Base-by-base conservation (phyloP, 1,284 basidiomycete species). In the Acaromyces ingoldii region DNA sequence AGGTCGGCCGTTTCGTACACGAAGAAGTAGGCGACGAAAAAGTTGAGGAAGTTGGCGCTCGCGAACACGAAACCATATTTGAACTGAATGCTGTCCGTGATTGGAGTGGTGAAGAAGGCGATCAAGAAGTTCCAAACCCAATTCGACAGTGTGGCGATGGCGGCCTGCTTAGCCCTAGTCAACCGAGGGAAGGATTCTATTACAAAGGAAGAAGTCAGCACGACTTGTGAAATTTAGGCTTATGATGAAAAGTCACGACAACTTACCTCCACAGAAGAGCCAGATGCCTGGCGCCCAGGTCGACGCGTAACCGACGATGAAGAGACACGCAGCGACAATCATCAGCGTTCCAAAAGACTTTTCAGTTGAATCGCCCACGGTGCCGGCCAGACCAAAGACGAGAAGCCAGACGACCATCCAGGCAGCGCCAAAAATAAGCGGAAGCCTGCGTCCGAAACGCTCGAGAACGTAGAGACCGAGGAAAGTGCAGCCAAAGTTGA, bases 251-350 rank as follows among this genome's bases (percentile, higher is more conserved):
- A n/a, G n/a, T 34, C 33, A 19, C 19, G 33, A 19, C 13, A 13
- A 13, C 19, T n/a, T 34, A 28, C 25, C n/a, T 30, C 28, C 17
- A 45, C 42, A 28, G 51, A 68, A 61, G 36, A 70, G 54, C 72
- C 72, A 75, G 19, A 70, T 65, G 39, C 71, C 72, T 1, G 72
- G 72, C 1, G 70, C 72, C 85, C 85, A 88, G 19, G 86, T 87
- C 75, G 80, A 83, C 1, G 87, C 85, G 68, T 84, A 89, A 11
- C 85, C 86, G 28, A 85, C 74, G 67, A 89, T 88, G 77, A 88
- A 88, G 67, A 89, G 67, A 67, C 85, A 88, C 0, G 86, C 84
- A n/a, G 82, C 80, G 59, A 86, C 82, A 61, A 89, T 88, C 82
- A 88, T 85, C 21, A 87, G 62, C 63, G 80, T 81, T 28, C 84